Evolutionary conservation across 768 basidiomycete species (phyloP), one percentile per base, ranked within the genome.

Genomic region (Mycena filopes): DNA sequence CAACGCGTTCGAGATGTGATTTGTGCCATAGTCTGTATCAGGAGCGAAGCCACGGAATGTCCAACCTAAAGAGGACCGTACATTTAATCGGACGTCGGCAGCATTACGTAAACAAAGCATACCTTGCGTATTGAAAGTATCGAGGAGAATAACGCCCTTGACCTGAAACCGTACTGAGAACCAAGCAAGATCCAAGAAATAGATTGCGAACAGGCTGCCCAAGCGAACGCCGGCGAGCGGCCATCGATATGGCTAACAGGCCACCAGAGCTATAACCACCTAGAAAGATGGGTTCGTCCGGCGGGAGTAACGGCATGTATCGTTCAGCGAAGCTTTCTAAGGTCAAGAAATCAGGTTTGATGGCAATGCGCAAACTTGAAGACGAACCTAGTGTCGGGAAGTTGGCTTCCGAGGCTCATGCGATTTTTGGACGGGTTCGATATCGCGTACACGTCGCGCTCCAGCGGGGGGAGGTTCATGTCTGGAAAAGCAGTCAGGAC

Each of bases 401-500:
- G 13, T 58, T 47, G 20, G 46, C 56, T 58, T 58, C n/a, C 46
- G 18, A 58, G 46, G 25, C 56, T 48, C 56, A 58, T 58, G 3
- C 55, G 55, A 33, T 57, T 57, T 16, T 57, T 57, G 6, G 55
- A 48, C 18, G 56, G 56, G 46, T 58, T 58, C n/a, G 46, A 48
- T 58, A 58, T 58, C 21, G 55, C 55, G 31, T 57, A 57, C 36
- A 57, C 55, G 18, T 57, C 55, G 15, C 55, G 55, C 42, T 47
- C 55, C 21, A 57, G 25, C 21, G 45, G 16, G 29, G 55, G 55
- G 7, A 58, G 33, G 45, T 58, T 58, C 36, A 47, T 48, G 26
- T 57, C 56, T 57, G 33, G 11, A 18, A 2, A 46, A 46, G 7
- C 15, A 4, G 42, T 31, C 11, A 26, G 18, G 23, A 33, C n/a